Base-by-base conservation (phyloP, 2,329 filamentous ascomycete genomes). In the Fusarium sp. region DNA sequence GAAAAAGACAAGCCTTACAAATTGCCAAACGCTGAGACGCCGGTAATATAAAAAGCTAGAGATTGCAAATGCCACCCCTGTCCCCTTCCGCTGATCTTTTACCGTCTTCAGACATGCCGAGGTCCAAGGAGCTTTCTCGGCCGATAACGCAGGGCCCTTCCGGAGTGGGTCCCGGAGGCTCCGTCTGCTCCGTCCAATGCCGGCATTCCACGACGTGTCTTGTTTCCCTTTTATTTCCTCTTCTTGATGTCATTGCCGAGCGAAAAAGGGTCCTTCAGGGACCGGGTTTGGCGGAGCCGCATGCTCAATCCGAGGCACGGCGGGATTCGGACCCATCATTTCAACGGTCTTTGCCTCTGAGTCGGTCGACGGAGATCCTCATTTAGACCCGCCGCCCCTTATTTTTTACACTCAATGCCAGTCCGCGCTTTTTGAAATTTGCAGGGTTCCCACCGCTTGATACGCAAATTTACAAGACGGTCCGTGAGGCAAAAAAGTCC, bases 61-160 rank as follows among this genome's bases (percentile, higher is more conserved):
- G 36, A 57, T 60, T 8, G 43, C 46, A 40, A 23, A 68, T 65
- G 54, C 23, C 63, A 52, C 68, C 55, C 58, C 51, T 15, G 16
- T 28, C 36, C 34, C 44, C 18, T 43, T 16, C 54, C 52, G 54
- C 48, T 37, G 27, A 40, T 50, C 16, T 5, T 62, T 51, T 59
- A 54, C 60, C 56, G 41, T 31, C 53, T 68, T 15, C 8, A 39
- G 47, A 23, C 41, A 41, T 70, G 28, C 71, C 71, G 65, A 60
- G 65, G 71, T 47, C 62, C 37, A 58, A 65, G 69, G 68, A n/a
- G 34, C 7, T 72, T 68, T 73, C 65, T 73, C 68, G 68, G 68
- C 65, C 71, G 71, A 61, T 37, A 43, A 31, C 30, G 28, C 16
- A 54, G 8, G n/a, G 36, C 15, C 47, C 18, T 28, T 28, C 47